Percentiles rank a stretch among this genome's conserved stretches.
These are phyloP conservation scores for Fusarium dlaminii DNA, from an alignment of 2,329 filamentous ascomycete species.

Conservation along the genomic window DNA sequence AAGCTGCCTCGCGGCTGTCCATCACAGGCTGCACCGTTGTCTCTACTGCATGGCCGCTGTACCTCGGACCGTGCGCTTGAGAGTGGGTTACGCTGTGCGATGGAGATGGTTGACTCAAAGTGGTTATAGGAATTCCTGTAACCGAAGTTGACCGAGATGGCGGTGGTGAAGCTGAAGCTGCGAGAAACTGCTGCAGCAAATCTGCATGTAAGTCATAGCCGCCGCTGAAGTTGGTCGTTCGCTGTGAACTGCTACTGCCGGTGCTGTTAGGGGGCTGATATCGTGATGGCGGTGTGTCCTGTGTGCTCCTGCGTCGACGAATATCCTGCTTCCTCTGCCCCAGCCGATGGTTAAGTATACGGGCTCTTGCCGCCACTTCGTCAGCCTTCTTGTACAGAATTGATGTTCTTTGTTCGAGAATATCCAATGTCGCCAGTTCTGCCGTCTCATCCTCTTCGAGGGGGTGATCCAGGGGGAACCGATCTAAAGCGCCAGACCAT, in stretches of 20 bases:
- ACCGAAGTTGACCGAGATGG: slow-evolving; percentile 44
- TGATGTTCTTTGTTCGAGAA: slow-evolving; percentile 80
- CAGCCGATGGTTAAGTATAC: slow-evolving; percentile 83
- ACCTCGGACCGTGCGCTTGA: slow-evolving; percentile 28
- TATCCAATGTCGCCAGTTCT: slow-evolving; percentile 84
- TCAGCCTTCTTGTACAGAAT: slow-evolving; percentile 84
- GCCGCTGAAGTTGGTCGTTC: slow-evolving; percentile 41
- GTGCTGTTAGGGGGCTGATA: slow-evolving; percentile 49
- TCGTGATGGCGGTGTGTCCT: slow-evolving; percentile 48
- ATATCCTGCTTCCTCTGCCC: slow-evolving; percentile 47
- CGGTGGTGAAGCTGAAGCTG: slow-evolving; percentile 35
- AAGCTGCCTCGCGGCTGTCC: slow-evolving; percentile 44
- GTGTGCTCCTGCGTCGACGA: slow-evolving; percentile 39
- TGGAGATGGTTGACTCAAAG: slow-evolving; percentile 42
- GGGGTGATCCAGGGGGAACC: slow-evolving; percentile 79
- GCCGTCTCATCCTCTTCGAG: slow-evolving; percentile 88
- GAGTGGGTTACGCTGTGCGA: slow-evolving; percentile 32
- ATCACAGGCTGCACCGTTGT: slow-evolving; percentile 33
- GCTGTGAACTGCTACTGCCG: slow-evolving; percentile 6
- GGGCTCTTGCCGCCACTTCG: slow-evolving; percentile 69
- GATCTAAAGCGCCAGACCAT: slow-evolving; percentile 82
- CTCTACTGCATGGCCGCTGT: slow-evolving; percentile 39
- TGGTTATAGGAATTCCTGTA: slow-evolving; percentile 38
- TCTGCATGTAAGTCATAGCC: slow-evolving; percentile 63
- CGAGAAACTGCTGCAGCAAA: slow-evolving; percentile 63